Evolutionary conservation across 768 basidiomycete species (phyloP), one percentile per base, ranked within the genome.

Genomic region (Gloeopeniophorella convolvens): DNA sequence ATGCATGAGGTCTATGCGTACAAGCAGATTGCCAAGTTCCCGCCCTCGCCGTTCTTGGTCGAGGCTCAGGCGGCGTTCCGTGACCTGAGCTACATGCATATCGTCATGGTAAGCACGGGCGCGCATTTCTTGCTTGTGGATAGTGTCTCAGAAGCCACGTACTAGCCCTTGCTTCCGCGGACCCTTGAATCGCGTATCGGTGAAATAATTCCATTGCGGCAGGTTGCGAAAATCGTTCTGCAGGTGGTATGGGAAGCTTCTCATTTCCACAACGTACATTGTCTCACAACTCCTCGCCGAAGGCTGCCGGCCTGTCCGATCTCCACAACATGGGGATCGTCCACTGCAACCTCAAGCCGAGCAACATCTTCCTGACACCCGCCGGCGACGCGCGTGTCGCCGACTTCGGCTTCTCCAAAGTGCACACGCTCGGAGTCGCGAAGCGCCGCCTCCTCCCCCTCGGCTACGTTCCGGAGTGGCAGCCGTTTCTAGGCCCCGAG

Each of bases 291-390:
- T 42, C 13, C 16, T 16, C 26, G 1, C 13, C 5, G 16, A 10
- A 50, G 49, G 31, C 48, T 16, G n/a, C 18, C 35, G 44, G 54
- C 4, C 23, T 39, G 30, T 13, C 8, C 30, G 30, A 28, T 42
- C 43, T 43, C 7, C 54, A 42, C 20, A 16, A 34, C 27, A 46
- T 52, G 28, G 51, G 51, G 20, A 52, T 52, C 32, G 28, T 52
- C 5, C 51, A 47, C 24, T 23, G 45, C 18, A 45, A 42, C n/a
- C 13, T 55, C 44, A 50, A 36, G 26, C 43, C 37, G n/a, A 27
- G 15, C 27, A 46, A 46, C n/a, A 31, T 46, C 27, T 32, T 46
- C 27, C 26, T 50, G 37, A 36, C 33, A 11, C 18, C 4, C 16
- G 8, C 18, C 12, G 31, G 27, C 32, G 28, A 46, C n/a, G 28